Evolutionary conservation across 176 grass and related monocot genomes (phyloP), one percentile per base, ranked within the genome.

Genomic region (Triticum monococcum): DNA sequence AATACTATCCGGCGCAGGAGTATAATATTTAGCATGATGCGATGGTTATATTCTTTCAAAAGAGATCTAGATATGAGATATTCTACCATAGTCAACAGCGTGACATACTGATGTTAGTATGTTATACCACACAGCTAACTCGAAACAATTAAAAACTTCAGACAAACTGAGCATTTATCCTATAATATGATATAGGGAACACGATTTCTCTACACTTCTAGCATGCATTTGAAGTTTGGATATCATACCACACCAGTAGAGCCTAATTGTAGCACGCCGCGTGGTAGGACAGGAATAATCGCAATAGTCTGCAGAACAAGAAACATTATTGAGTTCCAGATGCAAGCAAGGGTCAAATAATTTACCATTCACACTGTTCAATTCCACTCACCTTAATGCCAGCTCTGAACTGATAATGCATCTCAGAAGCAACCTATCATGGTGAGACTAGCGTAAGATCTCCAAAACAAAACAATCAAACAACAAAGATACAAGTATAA

Each of bases 281-380:
- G 84, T 23, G 94, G 94, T 66, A 95, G 87, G 64, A 95, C 91
- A 72, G 94, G 94, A 87, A 95, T 85, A 66, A 95, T 89, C 10
- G 88, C 94, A 79, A 95, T 91, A 66, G 94, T 95, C 94, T 95
- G 91, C 74, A 87, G 33, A 72, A 52, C 2, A 87, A 62, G 30
- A 77, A 82, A 78, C 16, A 82, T 60, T n/a, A 81, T 64, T 87
- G 54, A 84, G 87, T 18, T 87, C 40, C 18, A 36, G 30, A 72
- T 65, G 78, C 72, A 82, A 5, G 5, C 3, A 40, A 63, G 7
- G 35, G 38, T 37, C 56, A 85, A 32, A 80, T 41, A 86, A 54
- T 63, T 64, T 63, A 77, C 7, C 52, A 84, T 46, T 67, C 68
- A 62, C 64, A 56, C 83, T 65, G 52, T 75, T 23, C 56, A 87